Percentiles rank a stretch among this genome's conserved stretches.
phyloP scores from a whole-genome alignment of 192 early-diverging fungal species.

The Kappamyces sp. region DNA sequence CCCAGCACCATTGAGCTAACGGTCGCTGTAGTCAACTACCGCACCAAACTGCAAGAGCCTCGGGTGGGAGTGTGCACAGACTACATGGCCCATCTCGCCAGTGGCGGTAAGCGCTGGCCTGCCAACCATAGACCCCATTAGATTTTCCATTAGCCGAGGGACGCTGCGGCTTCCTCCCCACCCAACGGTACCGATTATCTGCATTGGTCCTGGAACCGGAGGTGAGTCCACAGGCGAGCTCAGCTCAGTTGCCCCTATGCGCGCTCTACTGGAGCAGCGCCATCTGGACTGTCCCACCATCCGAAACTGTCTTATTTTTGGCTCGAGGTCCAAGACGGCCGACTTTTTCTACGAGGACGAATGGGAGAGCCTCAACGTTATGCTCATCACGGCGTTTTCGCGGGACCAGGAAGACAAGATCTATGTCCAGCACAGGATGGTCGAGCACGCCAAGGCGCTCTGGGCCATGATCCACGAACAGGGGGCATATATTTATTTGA shows the following conservation, averaged over 20 bases:
- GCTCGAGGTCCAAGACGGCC: constrained; percentile 60
- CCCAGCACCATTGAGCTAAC: constrained; percentile 61
- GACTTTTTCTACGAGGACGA: constrained; percentile 75
- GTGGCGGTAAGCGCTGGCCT: constrained; percentile 27
- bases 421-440: constrained; percentile 74
- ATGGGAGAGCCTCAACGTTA: constrained; percentile 56
- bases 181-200: constrained; percentile 58
- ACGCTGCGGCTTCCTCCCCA: constrained; percentile 31
- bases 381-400: constrained; percentile 76
- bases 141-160: constrained; percentile 19
- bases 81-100: constrained; percentile 52
- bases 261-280: constrained; percentile 65
- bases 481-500: constrained; percentile 62
- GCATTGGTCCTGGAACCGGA: constrained; percentile 78
- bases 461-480: constrained; percentile 58
- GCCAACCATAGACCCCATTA: constrained; percentile 15
- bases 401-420: constrained; percentile 76
- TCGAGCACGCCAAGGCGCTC: constrained; percentile 49
- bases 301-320: constrained; percentile 77
- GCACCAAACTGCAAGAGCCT: constrained; percentile 66
- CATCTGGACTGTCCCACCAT: constrained; percentile 28
- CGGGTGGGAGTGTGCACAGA: constrained; percentile 79
- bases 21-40: constrained; percentile 82
- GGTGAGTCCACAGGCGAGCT: no score
- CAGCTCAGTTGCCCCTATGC: constrained; percentile 73